These are phyloP conservation scores for Penicillium nordicum DNA, from an alignment of 2,329 filamentous ascomycete genomes.

Conservation along the genomic window DNA sequence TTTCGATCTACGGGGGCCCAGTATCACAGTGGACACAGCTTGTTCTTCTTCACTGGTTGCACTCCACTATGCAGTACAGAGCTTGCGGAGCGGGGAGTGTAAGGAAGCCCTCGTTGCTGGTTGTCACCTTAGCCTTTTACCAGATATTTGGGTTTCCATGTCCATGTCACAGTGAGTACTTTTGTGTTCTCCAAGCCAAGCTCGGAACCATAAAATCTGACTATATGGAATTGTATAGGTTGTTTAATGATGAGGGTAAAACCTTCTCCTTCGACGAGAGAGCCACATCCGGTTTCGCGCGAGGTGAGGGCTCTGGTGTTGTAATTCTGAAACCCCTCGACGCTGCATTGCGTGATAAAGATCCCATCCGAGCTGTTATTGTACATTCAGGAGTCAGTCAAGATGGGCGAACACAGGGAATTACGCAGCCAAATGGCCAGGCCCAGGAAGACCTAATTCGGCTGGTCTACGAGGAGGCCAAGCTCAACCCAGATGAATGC, in stretches of 20 bases:
- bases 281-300: constrained; percentile 29
- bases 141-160: constrained; percentile 27
- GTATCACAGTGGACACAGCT: constrained; percentile 28
- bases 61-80: constrained; percentile 28
- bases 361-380: constrained; percentile 37
- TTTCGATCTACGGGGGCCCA: constrained; percentile 29
- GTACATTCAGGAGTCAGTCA: constrained; percentile 36
- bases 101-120: constrained; percentile 26
- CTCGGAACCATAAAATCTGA: background rate
- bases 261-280: constrained; percentile 28
- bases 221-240: constrained; percentile 1
- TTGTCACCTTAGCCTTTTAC: constrained; percentile 26
- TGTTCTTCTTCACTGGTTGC: constrained; percentile 29
- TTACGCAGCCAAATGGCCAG: constrained; percentile 41
- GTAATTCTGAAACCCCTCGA: constrained; percentile 35
- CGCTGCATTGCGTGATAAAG: constrained; percentile 33
- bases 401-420: constrained; percentile 33
- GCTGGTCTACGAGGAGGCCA: constrained; percentile 35
- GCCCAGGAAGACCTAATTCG: constrained; percentile 40
- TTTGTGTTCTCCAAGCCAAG: background rate
- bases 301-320: constrained; percentile 36
- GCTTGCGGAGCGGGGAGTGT: constrained; percentile 24
- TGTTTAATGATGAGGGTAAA: constrained; percentile 27
- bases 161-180: constrained; percentile 24
- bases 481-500: constrained; percentile 29